A percentile compares a stretch with the other conserved stretches of the same genome.
These are phyloP conservation scores for Solanum virginianum DNA, from an alignment of 257 asterid species.

Conservation along the genomic window DNA sequence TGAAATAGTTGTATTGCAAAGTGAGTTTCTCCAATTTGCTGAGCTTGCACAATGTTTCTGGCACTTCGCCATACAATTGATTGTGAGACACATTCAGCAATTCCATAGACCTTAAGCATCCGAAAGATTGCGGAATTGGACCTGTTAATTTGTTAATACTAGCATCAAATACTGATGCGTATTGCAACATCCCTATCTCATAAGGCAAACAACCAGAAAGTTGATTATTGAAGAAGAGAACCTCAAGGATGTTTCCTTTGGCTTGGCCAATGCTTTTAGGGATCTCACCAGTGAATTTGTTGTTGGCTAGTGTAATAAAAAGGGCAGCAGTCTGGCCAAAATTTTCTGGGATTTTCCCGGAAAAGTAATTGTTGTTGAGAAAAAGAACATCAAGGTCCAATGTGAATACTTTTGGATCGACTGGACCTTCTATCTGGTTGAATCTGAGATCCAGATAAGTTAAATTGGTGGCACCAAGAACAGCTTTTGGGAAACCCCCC, in stretches of 20 bases:
- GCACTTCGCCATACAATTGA: conserved; percentile 41
- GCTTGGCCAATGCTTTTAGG: conserved; percentile 41
- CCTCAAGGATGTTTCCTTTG: conserved; percentile 15
- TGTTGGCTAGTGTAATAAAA: conserved; percentile 47
- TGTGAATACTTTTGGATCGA: conserved; percentile 28
- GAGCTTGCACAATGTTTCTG: conserved; percentile 42
- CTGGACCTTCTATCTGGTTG: conserved; percentile 26
- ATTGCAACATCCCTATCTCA: conserved; percentile 36
- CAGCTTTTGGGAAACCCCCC: conserved; percentile 34
- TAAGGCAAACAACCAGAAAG: conserved; percentile 58
- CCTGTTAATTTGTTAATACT: conserved; percentile 48
- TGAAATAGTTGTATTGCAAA: conserved; percentile 35
- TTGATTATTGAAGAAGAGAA: conserved; percentile 26
- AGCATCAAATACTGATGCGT: conserved; percentile 28
- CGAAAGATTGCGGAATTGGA: conserved; percentile 50
- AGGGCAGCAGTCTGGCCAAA: conserved; percentile 31
- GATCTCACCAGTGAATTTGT: conserved; percentile 33
- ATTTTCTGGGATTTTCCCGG: conserved; percentile 24
- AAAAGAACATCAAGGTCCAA: conserved; percentile 53
- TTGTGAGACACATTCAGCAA: conserved; percentile 25
- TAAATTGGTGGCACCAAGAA: conserved; percentile 32
- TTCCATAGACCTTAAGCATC: conserved; percentile 27
- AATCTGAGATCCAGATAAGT: conserved; percentile 57
- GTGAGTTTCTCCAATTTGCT: conserved; percentile 4
- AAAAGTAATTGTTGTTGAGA: conserved; percentile 52